These are phyloP conservation scores for Camellia japonica DNA, from an alignment of 148 eudicot species.

Conservation along the genomic window DNA sequence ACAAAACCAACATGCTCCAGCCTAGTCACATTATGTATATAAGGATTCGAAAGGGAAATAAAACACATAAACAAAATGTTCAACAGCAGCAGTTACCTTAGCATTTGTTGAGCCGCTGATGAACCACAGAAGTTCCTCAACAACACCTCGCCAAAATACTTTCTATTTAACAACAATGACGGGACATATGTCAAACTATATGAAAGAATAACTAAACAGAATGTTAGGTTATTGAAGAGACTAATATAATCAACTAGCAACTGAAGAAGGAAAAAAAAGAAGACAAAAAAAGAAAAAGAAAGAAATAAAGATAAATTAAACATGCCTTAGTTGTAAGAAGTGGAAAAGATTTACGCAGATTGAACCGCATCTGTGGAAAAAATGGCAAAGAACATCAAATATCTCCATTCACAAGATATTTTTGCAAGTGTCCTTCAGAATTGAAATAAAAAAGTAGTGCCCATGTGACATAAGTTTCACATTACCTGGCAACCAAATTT, in stretches of 20 bases:
- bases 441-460: not conserved
- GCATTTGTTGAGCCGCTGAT: constrained; percentile 97
- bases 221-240: not conserved
- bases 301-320: constrained; percentile 1
- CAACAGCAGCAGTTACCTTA: constrained; percentile 49
- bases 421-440: constrained; percentile 1
- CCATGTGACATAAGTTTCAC: not conserved
- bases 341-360: constrained; percentile 81
- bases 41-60: not conserved
- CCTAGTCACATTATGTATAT: not conserved
- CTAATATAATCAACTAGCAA: not conserved
- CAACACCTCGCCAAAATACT: constrained; percentile 96
- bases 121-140: constrained; percentile 95
- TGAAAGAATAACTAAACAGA: not conserved
- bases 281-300: not conserved
- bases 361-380: constrained; percentile 78
- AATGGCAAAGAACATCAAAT: not conserved
- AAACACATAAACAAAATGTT: not conserved
- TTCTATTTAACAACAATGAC: constrained; percentile 37
- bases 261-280: not conserved
- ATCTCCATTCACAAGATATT: not conserved
- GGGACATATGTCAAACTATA: constrained; percentile 14
- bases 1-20: constrained; percentile 2
- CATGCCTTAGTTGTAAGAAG: constrained; percentile 70
- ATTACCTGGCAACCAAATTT: constrained; percentile 94